Evolutionary conservation across 73 alveolate species (phyloP), one percentile per base, ranked within the genome.

Genomic region (Blepharisma japonicum): DNA sequence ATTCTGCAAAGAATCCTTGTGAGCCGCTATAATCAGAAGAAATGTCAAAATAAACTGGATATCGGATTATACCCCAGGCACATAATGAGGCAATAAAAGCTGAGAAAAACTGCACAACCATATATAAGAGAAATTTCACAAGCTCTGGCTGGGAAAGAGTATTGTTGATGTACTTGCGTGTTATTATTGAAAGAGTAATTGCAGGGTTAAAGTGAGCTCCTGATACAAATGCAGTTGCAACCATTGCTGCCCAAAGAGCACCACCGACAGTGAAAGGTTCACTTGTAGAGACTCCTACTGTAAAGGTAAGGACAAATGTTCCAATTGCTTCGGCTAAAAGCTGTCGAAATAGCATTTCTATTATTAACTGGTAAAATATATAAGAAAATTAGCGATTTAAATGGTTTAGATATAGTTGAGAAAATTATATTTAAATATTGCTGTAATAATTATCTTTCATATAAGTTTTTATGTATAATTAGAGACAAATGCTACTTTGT

Each of bases 141-240:
- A 61, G 74, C 11, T 14, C 74, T 61, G 74, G 74, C 14, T n/a
- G 50, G 14, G 74, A 14, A 11, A 61, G 46, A 8, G 14, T 61
- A 14, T 61, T 61, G 18, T 11, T 25, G 47, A 61, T 14, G 2
- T 14, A n/a, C 47, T 61, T 61, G 11, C 74, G 74, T 14, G 23
- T 14, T n/a, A 61, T 61, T 61, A 61, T 61, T 20, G 74, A n/a
- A 18, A 25, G 11, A 8, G 74, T 61, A 9, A 61, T 61, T 20
- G 74, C 74, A 14, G 74, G 74, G 74, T 61, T 61, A 5, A 61
- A 61, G 18, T 61, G 74, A 25, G 74, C 74, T 61, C 74, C 74
- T 61, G 74, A 61, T 61, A 61, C 23, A 25, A 61, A 61, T 20
- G 47, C 74, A 20, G 74, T 61, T 8, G 23, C 14, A 25, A 61